Percentiles rank a stretch among this genome's conserved stretches.
Conservation (phyloP, 495 filamentous ascomycete genomes). For the Thermothielavioides terrestris region DNA sequence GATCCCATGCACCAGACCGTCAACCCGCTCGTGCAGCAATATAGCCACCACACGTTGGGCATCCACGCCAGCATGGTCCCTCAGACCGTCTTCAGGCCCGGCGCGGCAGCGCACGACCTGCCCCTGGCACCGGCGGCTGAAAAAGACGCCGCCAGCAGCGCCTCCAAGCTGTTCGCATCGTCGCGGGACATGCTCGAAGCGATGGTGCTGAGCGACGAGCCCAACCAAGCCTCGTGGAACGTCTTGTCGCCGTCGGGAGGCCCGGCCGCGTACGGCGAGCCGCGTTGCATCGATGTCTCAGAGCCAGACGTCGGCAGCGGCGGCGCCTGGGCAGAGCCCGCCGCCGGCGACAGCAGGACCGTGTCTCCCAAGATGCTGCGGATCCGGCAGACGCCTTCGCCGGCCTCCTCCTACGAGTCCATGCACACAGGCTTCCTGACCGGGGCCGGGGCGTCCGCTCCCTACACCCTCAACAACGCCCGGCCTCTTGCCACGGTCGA, state of each 20-base stretch:
- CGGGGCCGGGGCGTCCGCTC: no score
- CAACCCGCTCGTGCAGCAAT: not conserved
- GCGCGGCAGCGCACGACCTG: not conserved
- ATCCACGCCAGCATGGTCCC: slow-evolving; percentile 1
- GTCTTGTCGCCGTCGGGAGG: not conserved
- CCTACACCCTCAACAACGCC: no score
- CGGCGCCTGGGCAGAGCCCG: not conserved
- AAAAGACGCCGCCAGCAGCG: not conserved
- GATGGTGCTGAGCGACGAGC: slow-evolving; percentile 9
- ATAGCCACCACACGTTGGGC: not conserved
- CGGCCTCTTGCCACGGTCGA: not conserved
- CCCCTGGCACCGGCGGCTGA: not conserved
- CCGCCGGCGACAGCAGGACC: slow-evolving; percentile 6
- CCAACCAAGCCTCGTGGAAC: not conserved
- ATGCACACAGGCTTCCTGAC: slow-evolving; percentile 19
- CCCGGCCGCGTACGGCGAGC: not conserved
- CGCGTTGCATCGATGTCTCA: not conserved
- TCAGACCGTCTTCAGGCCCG: not conserved
- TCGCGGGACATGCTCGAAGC: slow-evolving; percentile 13
- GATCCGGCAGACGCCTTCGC: slow-evolving; percentile 25
- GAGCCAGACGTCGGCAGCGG: not conserved
- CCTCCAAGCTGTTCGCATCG: slow-evolving; percentile 1
- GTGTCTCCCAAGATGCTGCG: slow-evolving; percentile 33
- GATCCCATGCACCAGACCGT: not conserved
- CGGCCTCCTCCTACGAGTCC: slow-evolving; percentile 28